Evolutionary conservation across 2,329 filamentous ascomycete species (phyloP).

Genomic region (Penicillium digitatum): DNA sequence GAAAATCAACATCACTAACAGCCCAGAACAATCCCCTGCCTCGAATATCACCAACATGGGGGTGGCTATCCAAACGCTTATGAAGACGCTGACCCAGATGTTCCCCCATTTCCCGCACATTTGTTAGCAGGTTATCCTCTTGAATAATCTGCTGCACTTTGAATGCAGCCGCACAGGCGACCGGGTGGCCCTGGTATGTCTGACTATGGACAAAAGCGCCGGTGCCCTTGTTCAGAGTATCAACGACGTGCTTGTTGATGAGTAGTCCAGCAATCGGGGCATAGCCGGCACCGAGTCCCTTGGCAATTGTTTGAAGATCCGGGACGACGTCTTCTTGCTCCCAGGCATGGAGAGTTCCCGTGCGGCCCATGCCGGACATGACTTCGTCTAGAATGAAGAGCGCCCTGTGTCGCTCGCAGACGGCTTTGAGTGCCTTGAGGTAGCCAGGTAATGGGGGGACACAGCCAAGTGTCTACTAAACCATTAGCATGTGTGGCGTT

Average conservation of each 20-base stretch:
- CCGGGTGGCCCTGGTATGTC: slow-evolving; percentile 55
- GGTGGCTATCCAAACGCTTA: slow-evolving; percentile 41
- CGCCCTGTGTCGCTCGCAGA: slow-evolving; percentile 55
- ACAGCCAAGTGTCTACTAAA: slow-evolving; percentile 46
- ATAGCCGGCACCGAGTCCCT: slow-evolving; percentile 54
- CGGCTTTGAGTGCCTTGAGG: slow-evolving; percentile 49
- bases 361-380: slow-evolving; percentile 57
- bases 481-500: background rate
- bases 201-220: slow-evolving; percentile 53
- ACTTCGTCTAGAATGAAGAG: slow-evolving; percentile 48
- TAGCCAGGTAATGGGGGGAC: slow-evolving; percentile 53
- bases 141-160: slow-evolving; percentile 52
- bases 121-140: slow-evolving; percentile 49
- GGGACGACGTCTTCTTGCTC: slow-evolving; percentile 52
- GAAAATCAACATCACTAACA: slow-evolving; percentile 35
- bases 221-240: slow-evolving; percentile 44
- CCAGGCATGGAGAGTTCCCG: slow-evolving; percentile 54
- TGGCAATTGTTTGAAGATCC: slow-evolving; percentile 57
- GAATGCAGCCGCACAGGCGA: slow-evolving; percentile 50
- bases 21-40: slow-evolving; percentile 55
- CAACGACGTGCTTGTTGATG: slow-evolving; percentile 45
- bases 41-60: slow-evolving; percentile 52
- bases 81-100: slow-evolving; percentile 40
- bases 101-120: slow-evolving; percentile 30
- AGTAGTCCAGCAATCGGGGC: slow-evolving; percentile 53